A percentile compares a stretch with the other conserved stretches of the same genome.
These are phyloP conservation scores for Ampelomyces quisqualis DNA, from an alignment of 2,329 filamentous ascomycete species.

Conservation along the genomic window DNA sequence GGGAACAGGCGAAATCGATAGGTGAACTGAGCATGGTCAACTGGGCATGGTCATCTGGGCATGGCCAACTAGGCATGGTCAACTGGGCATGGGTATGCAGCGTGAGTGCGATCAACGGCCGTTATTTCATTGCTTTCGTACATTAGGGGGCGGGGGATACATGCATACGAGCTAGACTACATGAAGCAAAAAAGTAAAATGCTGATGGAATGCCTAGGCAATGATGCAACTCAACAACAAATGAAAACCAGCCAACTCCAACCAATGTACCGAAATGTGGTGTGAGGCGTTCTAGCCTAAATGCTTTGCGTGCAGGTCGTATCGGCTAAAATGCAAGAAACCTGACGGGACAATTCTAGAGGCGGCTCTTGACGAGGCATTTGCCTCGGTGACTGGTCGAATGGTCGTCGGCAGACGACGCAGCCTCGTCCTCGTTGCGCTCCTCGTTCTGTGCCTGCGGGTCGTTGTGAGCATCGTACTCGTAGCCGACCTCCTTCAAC, in stretches of 20 bases:
- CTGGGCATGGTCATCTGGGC: too few species aligned
- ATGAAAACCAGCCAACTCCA: constrained; percentile 10
- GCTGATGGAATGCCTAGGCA: constrained; percentile 20
- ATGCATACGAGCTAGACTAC: constrained; percentile 25
- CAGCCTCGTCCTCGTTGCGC: constrained; percentile 1
- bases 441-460: constrained; percentile 3
- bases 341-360: constrained; percentile 1
- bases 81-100: not conserved
- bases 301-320: not conserved
- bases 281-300: not conserved
- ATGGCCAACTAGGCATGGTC: too few species aligned
- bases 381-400: constrained; percentile 1
- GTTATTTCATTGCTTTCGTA: constrained; percentile 22
- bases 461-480: constrained; percentile 14
- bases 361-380: constrained; percentile 2
- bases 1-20: not conserved
- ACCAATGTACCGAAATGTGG: constrained; percentile 16
- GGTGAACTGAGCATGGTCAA: not conserved
- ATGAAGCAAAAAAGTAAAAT: constrained; percentile 16
- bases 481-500: constrained; percentile 18
- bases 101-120: constrained; percentile 1
- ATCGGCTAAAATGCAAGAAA: not conserved
- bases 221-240: constrained; percentile 12
- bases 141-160: constrained; percentile 21
- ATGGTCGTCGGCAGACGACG: constrained; percentile 2